Base-by-base conservation (phyloP, 2,329 filamentous ascomycete genomes). In the Fulvia fulva region DNA sequence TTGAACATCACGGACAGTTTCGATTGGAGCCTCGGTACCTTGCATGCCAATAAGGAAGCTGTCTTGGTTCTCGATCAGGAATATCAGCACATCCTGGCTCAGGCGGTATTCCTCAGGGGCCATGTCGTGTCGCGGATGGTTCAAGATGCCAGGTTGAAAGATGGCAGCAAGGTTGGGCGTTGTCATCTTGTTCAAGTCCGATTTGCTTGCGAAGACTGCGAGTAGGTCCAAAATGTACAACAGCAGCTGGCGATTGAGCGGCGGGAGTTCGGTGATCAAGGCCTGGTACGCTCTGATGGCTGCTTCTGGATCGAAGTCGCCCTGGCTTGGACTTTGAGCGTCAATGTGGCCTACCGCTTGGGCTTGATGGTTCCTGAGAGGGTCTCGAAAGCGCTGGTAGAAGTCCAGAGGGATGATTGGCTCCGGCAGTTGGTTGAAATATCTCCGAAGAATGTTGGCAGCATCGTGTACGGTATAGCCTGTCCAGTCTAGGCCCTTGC, bases 401-500 rank as follows among this genome's bases (percentile, higher is more conserved):
- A 97, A 87, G 67, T 95, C 89, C 54, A 97, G 80, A 2, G 94
- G 94, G 28, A 99, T 94, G 63, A 99, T 96, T 5, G 94, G 94
- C 72, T 99, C 94, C 2, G 94, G 94, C 1, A 99, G 83, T 71
- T 96, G 90, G 74, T 97, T 97, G 62, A 99, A 86, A 73, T 99
- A 99, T 67, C 94, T 86, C 62, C 94, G 87, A 46, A 99, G 83
- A 61, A 99, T 93, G 71, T 97, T 99, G 68, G 94, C 92, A 25
- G 94, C 94, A 81, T 99, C 94, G 75, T 99, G 94, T 44, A 99
- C 94, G 0, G 94, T 99, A 74, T 96, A 99, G 49, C 94, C 94
- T 49, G 91, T 89, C 94, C 94, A 99, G 68, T 96, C 90, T 25
- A 99, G 82, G 16, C 94, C 94, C 76, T 99, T 99, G 55, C 94